Evolutionary conservation across 805 yeast species (phyloP).

Genomic region (Ogataea methanolica): DNA sequence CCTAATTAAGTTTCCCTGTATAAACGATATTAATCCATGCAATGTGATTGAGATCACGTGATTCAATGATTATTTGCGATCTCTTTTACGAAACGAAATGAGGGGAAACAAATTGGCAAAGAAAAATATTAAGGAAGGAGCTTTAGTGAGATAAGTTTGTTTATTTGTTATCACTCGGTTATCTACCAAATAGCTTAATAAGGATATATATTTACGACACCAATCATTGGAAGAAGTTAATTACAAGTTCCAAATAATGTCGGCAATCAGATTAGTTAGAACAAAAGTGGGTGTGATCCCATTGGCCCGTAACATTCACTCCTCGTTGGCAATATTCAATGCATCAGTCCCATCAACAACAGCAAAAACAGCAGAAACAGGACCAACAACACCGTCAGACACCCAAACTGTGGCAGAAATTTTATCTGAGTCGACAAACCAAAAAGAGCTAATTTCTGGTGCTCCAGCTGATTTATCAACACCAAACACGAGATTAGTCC

Average conservation of each 20-base stretch:
- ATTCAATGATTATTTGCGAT: too few relatives aligned
- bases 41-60: not conserved
- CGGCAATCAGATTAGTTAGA: not conserved
- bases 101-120: not conserved
- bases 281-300: constrained; percentile 4
- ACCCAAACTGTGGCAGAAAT: not conserved
- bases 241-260: not conserved
- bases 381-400: not conserved
- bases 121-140: too few relatives aligned
- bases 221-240: not conserved
- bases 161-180: too few relatives aligned
- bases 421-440: constrained; percentile 11
- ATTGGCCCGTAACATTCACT: not conserved
- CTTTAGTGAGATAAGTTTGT: too few relatives aligned
- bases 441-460: constrained; percentile 63
- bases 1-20: not conserved
- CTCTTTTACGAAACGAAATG: not conserved
- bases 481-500: constrained; percentile 51
- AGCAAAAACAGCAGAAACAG: not conserved
- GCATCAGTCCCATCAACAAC: not conserved
- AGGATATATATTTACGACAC: too few relatives aligned
- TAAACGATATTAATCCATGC: not conserved
- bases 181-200: too few relatives aligned
- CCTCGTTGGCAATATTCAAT: not conserved
- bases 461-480: constrained; percentile 66